These are phyloP conservation scores for Oryza nivara DNA, from an alignment of 176 grass and related monocot species.

Conservation along the genomic window DNA sequence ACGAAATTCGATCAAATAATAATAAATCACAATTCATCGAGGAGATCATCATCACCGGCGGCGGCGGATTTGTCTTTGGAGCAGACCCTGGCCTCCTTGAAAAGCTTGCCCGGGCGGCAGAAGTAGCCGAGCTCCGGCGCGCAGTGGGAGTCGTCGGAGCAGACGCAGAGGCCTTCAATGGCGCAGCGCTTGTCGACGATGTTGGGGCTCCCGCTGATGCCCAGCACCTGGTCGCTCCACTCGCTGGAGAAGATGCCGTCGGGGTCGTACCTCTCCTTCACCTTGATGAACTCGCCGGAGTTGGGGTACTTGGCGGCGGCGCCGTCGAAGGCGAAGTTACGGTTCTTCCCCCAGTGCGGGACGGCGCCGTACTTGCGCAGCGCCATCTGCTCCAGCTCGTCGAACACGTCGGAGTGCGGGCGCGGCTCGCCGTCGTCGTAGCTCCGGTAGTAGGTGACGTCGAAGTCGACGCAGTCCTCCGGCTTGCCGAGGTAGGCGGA, in stretches of 20 bases:
- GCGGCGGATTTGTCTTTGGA: background rate
- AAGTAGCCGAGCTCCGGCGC: constrained; percentile 47
- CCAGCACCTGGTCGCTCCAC: constrained; percentile 74
- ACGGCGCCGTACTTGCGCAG: constrained; percentile 54
- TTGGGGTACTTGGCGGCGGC: constrained; percentile 33
- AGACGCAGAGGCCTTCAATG: constrained; percentile 61
- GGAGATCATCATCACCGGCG: background rate
- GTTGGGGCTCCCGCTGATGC: constrained; percentile 36
- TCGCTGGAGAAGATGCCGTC: constrained; percentile 75
- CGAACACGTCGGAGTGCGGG: constrained; percentile 35
- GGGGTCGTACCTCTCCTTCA: constrained; percentile 45
- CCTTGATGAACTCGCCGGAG: constrained; percentile 39
- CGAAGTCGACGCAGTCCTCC: constrained; percentile 50
- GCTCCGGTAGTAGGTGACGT: constrained; percentile 61
- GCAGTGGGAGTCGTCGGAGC: constrained; percentile 55
- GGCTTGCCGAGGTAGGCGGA: constrained; percentile 60
- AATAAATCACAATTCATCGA: background rate
- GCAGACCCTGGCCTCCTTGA: constrained; percentile 55
- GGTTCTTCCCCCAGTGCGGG: constrained; percentile 83
- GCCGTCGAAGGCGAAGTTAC: constrained; percentile 61
- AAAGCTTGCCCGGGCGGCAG: constrained; percentile 48
- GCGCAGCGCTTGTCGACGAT: constrained; percentile 41
- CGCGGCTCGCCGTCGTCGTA: constrained; percentile 7
- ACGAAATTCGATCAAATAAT: background rate
- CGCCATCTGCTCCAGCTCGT: constrained; percentile 63